Base-by-base conservation (phyloP, 2,329 filamentous ascomycete species). In the Huntiella decipiens region DNA sequence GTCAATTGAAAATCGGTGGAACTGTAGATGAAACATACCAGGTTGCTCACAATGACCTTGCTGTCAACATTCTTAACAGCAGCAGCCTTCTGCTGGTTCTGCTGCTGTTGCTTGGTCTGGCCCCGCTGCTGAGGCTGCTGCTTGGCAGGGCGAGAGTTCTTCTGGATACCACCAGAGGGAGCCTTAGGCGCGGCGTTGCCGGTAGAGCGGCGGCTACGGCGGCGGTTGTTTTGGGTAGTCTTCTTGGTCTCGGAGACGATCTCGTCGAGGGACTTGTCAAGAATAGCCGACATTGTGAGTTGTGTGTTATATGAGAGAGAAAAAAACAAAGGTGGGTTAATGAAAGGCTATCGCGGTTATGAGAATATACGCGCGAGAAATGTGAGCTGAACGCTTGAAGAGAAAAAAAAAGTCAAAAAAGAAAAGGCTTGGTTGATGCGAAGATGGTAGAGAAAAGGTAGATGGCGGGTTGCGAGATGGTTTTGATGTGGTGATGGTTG, bases 21-120 rank as follows among this genome's bases (percentile, higher is more conserved):
- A 35, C 41, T 35, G 13, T 15, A 6, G 5, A 16, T 28, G 12
- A 41, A 8, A 55, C 86, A 65, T 80, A 95, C 87, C 73, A 98
- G 74, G 70, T 92, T 92, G 79, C 85, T 94, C 67, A 98, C 88
- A 65, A 94, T 83, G 67, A 96, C 88, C 70, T 95, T 96, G 73
- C 85, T 92, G 55, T 92, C 85, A 58, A 76, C 77, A 57, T 68
- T 67, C 51, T 66, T 63, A 53, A 69, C 65, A 48, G 73, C 64
- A 50, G 74, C 73, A 60, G 78, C 82, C 55, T 74, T 73, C 51
- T 82, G 75, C 37, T 70, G 66, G 12, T 36, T n/a, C 51, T 82
- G 75, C 36, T 70, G 66, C 12, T 42, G 40, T 39, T 46, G 45
- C 3, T 34, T 17, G 19, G 38, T 36, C 17, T 48, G 43, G 17